These are phyloP conservation scores for Begonia loranthoides DNA, from an alignment of 306 rosid species.

Conservation along the genomic window DNA sequence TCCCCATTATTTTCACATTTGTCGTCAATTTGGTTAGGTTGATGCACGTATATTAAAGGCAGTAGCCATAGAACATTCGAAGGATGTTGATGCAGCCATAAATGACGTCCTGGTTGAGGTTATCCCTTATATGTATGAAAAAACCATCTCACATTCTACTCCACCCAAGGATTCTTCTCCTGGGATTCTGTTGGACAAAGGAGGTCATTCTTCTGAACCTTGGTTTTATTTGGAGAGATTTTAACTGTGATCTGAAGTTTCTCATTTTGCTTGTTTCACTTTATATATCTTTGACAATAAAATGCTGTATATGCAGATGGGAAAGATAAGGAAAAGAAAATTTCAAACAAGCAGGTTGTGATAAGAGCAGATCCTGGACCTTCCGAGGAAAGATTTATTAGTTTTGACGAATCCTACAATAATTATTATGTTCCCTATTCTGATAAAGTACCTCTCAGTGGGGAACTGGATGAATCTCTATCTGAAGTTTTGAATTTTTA, in stretches of 20 bases:
- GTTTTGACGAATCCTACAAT: conserved; percentile 11
- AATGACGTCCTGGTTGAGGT: conserved; percentile 46
- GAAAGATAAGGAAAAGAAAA: conserved; percentile 13
- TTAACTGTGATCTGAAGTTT: background rate
- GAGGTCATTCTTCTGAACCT: background rate
- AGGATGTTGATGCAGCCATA: conserved; percentile 60
- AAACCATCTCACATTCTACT: background rate
- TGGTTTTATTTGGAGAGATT: background rate
- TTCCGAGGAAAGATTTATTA: conserved; percentile 6
- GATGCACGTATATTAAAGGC: conserved; percentile 70
- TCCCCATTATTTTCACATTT: background rate
- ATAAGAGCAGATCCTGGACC: conserved; percentile 8
- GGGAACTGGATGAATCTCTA: conserved; percentile 8
- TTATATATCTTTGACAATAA: conserved; percentile 5
- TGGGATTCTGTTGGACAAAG: conserved; percentile 6
- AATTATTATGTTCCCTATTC: conserved; percentile 5
- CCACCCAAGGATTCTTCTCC: conserved; percentile 9
- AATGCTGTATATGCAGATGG: conserved; percentile 25
- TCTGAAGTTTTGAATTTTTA: conserved; percentile 1
- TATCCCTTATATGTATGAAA: conserved; percentile 29
- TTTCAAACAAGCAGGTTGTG: conserved; percentile 8
- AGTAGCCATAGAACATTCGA: conserved; percentile 69
- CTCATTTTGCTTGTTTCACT: conserved; percentile 9
- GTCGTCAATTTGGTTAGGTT: conserved; percentile 20
- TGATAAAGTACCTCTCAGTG: conserved; percentile 11